phyloP scores from a whole-genome alignment of 2,329 filamentous ascomycete genomes.

The Blastomyces percursus region DNA sequence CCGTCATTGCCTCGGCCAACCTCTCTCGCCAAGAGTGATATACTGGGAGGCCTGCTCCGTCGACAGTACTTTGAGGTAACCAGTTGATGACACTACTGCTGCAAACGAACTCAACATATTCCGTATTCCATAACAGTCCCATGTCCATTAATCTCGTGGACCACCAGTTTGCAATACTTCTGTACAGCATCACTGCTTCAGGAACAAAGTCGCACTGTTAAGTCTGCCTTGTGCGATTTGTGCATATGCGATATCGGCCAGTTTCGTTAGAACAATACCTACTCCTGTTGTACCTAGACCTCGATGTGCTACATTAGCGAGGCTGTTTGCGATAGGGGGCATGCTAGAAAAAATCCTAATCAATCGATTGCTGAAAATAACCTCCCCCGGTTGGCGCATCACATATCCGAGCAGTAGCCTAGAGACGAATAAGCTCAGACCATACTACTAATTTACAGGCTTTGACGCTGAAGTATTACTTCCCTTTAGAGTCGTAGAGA shows the following conservation, averaged over 20 bases:
- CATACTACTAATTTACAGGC: no score
- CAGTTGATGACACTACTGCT: background rate
- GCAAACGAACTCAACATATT: background rate
- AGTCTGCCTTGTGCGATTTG: background rate
- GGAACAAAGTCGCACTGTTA: background rate
- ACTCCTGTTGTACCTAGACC: background rate
- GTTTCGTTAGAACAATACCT: background rate
- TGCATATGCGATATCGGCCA: background rate
- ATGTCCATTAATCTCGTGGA: background rate
- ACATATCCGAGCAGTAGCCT: background rate
- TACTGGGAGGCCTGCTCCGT: background rate
- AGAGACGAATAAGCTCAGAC: no score
- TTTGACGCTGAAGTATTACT: no score
- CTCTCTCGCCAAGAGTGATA: background rate
- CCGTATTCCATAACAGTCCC: background rate
- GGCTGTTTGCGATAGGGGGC: background rate
- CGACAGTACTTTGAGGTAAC: background rate
- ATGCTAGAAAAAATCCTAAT: background rate
- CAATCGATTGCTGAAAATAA: background rate
- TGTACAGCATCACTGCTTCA: background rate
- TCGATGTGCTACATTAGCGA: background rate
- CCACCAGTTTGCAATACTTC: background rate
- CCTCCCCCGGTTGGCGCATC: background rate
- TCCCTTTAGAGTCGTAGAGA: no score
- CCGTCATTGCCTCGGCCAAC: background rate